Evolutionary conservation across 768 basidiomycete species (phyloP), one percentile per base, ranked within the genome.

Genomic region (Mycena leptocephala): DNA sequence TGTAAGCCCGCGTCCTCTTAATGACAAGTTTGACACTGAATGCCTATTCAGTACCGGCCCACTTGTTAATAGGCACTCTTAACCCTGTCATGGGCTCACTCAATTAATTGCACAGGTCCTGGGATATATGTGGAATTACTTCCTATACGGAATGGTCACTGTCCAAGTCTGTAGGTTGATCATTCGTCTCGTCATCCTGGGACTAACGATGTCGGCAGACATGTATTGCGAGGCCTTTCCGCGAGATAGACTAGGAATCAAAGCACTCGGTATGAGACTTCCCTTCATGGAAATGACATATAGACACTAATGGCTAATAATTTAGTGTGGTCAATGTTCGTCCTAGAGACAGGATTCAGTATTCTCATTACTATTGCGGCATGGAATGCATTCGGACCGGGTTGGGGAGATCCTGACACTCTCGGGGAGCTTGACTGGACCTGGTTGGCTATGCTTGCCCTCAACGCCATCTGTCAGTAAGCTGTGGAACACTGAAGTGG

Each of bases 91-190:
- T 48, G 43, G 18, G 39, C 32, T 43, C 46, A 62, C 39, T 33
- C 30, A 39, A 59, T 24, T 58, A 7, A 16, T 5, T 72, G 24
- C 20, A 26, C 43, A 76, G 75, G 70, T 71, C n/a, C 61, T 76
- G 28, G 75, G 75, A 18, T 76, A 76, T 33, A 76, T 76, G 75
- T 76, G 75, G 75, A 71, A 55, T 32, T 76, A 71, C 46, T 70
- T 43, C 16, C 62, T 76, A 26, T 76, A 76, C 32, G 75, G 75
- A 26, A 58, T 71, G 32, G 63, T 76, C 24, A 46, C 59, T 26
- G 63, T 76, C 35, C 75, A 76, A 71, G 24, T 76, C 53, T 76
- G 75, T 76, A 46, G 14, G 75, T 55, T 41, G 20, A 46, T 30
- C n/a, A 6, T 39, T 61, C 35, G 39, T 67, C 64, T 63, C 28